These are phyloP conservation scores for Colletotrichum phormii DNA, from an alignment of 2,329 filamentous ascomycete species.

Conservation along the genomic window DNA sequence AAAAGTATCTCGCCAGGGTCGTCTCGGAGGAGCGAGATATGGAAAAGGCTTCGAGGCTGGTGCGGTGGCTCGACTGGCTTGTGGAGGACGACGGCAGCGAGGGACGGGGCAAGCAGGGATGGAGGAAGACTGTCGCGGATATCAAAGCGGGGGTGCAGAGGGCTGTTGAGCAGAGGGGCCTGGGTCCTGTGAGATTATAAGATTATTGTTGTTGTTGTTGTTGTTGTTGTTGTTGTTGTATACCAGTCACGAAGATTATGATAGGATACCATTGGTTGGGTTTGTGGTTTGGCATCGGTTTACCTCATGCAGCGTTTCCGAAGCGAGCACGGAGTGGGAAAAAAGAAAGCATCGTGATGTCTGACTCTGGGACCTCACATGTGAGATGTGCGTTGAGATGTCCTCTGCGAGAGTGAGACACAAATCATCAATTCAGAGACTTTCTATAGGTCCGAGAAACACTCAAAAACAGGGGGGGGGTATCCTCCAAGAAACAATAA, in stretches of 20 bases:
- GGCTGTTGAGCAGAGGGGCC: conserved; percentile 66
- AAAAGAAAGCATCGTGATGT: neutral
- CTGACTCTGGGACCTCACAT: neutral
- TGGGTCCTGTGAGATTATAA: conserved; percentile 65
- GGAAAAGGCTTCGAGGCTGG: conserved; percentile 76
- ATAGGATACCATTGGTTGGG: conserved; percentile 20
- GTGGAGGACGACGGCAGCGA: conserved; percentile 60
- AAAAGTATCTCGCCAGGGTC: conserved; percentile 78
- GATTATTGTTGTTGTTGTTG: neutral
- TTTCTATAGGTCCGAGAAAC: neutral
- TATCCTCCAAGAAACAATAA: conserved; percentile 6
- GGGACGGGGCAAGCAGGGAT: conserved; percentile 54
- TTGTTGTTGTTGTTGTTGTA: neutral
- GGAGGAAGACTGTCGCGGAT: conserved; percentile 56
- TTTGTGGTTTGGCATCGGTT: neutral
- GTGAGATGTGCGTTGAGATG: neutral
- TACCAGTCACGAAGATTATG: conserved; percentile 19
- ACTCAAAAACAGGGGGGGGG: neutral
- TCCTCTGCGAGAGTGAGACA: neutral
- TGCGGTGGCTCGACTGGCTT: conserved; percentile 74
- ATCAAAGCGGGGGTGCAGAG: conserved; percentile 64
- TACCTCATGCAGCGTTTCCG: neutral
- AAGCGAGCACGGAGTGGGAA: neutral
- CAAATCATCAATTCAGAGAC: neutral
- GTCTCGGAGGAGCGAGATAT: conserved; percentile 82